Evolutionary conservation across 257 asterid genomes (phyloP), one percentile per base, ranked within the genome.

Genomic region (Solanum rostratum): DNA sequence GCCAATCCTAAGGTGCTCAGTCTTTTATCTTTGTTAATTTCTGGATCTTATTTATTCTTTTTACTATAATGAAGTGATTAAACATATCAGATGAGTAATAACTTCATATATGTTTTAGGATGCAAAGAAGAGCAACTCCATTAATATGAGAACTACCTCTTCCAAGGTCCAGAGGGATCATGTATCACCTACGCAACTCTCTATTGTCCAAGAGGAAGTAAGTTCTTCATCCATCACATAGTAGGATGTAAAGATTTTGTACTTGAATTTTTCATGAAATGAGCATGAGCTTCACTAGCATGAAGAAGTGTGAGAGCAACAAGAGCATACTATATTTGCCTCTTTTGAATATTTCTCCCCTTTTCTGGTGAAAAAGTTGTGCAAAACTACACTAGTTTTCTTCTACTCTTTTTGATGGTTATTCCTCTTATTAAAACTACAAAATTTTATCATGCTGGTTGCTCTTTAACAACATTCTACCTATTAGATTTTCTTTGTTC

Each of bases 191-290:
- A 85, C 92, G 19, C 91, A 84, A 29, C 93, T 91, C 88, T 74
- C 93, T 57, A 87, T 95, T 57, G 91, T 90, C 79, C 89, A 80
- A 4, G 97, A 95, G 85, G 95, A 89, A 92, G 98, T 93, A 89
- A 91, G 94, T 86, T 84, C 63, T 22, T 39, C 65, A 27, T 49
- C 78, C 33, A 54, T 39, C 65, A 22, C 57, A 29, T 50, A 29
- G 29, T 29, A 29, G 46, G 52, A 49, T 49, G 27, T 45, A 15
- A 4, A 7, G 19, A 68, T 16, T 19, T 37, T 69, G n/a, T 37
- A 19, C 29, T 39, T 69, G 29, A 69, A 19, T 37, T 66, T 63
- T 16, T 33, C 78, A 49, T 76, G 16, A 46, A 76, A 49, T 27
- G 46, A 16, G 10, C 29, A 27, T 50, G 55, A 27, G 27, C 24